These are phyloP conservation scores for Thelephora ganbajun DNA, from an alignment of 768 basidiomycete species.

Conservation along the genomic window DNA sequence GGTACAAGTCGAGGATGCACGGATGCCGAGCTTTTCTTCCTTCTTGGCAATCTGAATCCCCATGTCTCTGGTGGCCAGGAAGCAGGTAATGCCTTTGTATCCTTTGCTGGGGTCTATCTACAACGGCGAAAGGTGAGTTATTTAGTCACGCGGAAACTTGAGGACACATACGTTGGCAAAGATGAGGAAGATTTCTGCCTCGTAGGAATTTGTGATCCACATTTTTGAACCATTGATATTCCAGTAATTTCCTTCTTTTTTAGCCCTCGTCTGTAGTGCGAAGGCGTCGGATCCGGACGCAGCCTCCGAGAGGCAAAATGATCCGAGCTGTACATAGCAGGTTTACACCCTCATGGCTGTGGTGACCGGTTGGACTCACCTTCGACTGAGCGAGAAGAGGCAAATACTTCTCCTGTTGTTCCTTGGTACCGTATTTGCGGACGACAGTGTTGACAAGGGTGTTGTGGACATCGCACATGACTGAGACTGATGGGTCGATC, in stretches of 20 bases:
- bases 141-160: neutral
- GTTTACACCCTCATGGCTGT: neutral
- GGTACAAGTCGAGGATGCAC: constrained; percentile 90
- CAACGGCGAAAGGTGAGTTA: neutral
- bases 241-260: constrained; percentile 75
- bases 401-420: constrained; percentile 80
- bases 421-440: constrained; percentile 71
- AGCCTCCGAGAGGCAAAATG: constrained; percentile 89
- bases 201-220: constrained; percentile 96
- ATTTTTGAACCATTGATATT: constrained; percentile 95
- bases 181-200: constrained; percentile 84
- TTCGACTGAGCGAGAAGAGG: constrained; percentile 69
- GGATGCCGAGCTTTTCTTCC: constrained; percentile 95
- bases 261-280: constrained; percentile 86
- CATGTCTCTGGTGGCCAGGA: constrained; percentile 92
- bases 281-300: constrained; percentile 95
- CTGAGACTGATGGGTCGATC: constrained; percentile 91
- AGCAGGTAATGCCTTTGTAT: constrained; percentile 99
- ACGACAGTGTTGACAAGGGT: constrained; percentile 94
- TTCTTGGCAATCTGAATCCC: constrained; percentile 96
- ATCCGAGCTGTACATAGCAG: constrained; percentile 57
- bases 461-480: constrained; percentile 96
- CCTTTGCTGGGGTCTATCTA: constrained; percentile 81
- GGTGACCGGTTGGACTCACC: constrained; percentile 25
- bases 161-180: constrained; percentile 73